Base-by-base conservation (phyloP, 768 basidiomycete species). In the Chalciporus pseudorubinellus region DNA sequence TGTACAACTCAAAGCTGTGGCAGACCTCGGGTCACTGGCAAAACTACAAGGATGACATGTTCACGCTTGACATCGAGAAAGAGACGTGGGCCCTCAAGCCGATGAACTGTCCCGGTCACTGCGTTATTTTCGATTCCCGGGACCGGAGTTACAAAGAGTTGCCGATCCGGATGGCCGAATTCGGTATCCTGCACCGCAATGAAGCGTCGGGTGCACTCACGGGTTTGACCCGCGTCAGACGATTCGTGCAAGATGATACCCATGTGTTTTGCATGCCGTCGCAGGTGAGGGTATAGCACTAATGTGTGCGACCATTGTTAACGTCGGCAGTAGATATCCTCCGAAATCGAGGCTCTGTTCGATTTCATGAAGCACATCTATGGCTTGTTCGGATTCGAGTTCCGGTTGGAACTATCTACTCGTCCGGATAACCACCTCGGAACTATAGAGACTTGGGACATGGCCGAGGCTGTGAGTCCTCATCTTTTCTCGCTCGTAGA, bases 41-140 rank as follows among this genome's bases (percentile, higher is more conserved):
- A 63, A 95, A 98, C 68, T 99, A 98, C 77, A 85, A 89, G 68
- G 95, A 98, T 48, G 94, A 92, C 72, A 99, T 99, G 97, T 99
- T 98, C 74, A 69, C 78, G 40, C 84, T 98, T 51, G 89, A 95
- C 51, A 73, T 98, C 50, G 97, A 99, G 72, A 98, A 98, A 74
- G 94, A 98, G 73, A 82, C 82, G 64, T 99, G 92, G 83, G 95
- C 81, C 0, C 78, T 98, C 52, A 97, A 98, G 73, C 97, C 97
- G 18, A 99, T 99, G 97, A 99, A 99, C 71, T 98, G 97, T 74
- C 97, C 91, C 0, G 95, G 95, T 6, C 97, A 98, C 68, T 94
- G 91, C 70, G 70, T 98, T 44, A 91, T 99, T 60, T 99, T 98
- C 65, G 95, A 93, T 71, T 88, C 90, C 21, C 80, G 91, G 51